Evolutionary conservation across 2,329 filamentous ascomycete species (phyloP).

Genomic region (Volutella citrinella): DNA sequence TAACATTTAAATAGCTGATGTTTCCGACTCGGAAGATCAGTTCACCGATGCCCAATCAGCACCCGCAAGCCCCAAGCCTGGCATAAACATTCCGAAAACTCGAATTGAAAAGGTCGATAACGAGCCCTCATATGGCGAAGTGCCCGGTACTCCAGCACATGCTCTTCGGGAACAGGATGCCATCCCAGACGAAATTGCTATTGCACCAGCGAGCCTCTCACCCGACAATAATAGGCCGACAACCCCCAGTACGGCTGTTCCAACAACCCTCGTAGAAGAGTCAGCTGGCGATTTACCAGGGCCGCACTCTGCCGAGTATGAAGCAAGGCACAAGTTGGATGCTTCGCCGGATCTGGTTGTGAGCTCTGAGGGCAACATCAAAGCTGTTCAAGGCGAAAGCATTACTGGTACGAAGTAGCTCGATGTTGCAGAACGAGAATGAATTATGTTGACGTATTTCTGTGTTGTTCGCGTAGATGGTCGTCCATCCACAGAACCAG

Average conservation of each 20-base stretch:
- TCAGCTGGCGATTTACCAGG: conserved; percentile 39
- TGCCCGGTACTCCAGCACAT: conserved; percentile 59
- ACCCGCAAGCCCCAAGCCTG: conserved; percentile 38
- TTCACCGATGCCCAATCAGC: conserved; percentile 65
- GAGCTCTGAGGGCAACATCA: conserved; percentile 41
- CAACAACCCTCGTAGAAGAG: conserved; percentile 54
- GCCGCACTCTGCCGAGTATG: conserved; percentile 42
- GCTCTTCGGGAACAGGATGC: conserved; percentile 55
- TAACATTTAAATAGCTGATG: conserved; percentile 38
- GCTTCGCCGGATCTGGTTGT: conserved; percentile 52
- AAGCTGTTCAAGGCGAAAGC: conserved; percentile 24
- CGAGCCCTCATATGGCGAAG: conserved; percentile 52
- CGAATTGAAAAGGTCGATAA: conserved; percentile 58
- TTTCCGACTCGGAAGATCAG: conserved; percentile 66
- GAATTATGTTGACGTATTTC: no score
- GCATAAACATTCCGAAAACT: conserved; percentile 56
- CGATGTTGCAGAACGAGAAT: conserved; percentile 17
- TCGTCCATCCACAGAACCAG: conserved; percentile 24
- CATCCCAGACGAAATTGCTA: conserved; percentile 58
- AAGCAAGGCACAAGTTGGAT: conserved; percentile 48
- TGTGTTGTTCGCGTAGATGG: conserved; percentile 25
- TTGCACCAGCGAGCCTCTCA: conserved; percentile 32
- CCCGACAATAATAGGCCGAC: conserved; percentile 21
- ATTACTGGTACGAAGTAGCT: conserved; percentile 27
- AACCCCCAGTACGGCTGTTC: conserved; percentile 30